Evolutionary conservation across 495 filamentous ascomycete genomes (phyloP).

Genomic region (Parmelia sp.): DNA sequence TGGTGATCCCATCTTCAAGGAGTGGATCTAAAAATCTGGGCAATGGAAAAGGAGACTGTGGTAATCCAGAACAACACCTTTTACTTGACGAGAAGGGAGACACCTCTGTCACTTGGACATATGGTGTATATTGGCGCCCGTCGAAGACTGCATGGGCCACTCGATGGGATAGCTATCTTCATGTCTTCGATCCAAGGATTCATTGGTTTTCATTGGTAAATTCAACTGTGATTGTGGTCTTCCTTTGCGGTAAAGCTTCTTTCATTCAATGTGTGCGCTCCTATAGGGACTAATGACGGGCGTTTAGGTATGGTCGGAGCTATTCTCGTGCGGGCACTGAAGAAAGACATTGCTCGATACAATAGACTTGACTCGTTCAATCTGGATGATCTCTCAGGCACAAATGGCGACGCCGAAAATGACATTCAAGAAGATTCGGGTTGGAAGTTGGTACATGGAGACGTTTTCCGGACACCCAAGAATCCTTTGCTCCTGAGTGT

Average conservation of each 20-base stretch:
- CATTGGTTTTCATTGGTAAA: constrained; percentile 98
- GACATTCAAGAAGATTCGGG: constrained; percentile 96
- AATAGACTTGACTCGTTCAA: constrained; percentile 84
- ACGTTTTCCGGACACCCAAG: constrained; percentile 86
- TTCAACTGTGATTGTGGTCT: constrained; percentile 85
- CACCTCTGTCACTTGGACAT: constrained; percentile 77
- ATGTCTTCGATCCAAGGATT: constrained; percentile 92
- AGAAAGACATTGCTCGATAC: constrained; percentile 92
- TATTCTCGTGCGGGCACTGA: constrained; percentile 76
- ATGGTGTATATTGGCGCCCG: constrained; percentile 77
- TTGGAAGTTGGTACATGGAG: constrained; percentile 97
- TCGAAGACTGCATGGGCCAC: constrained; percentile 87
- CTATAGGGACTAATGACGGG: not conserved
- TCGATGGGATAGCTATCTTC: constrained; percentile 94
- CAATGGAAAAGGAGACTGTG: constrained; percentile 57
- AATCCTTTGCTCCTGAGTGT: constrained; percentile 79
- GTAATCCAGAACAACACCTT: constrained; percentile 43
- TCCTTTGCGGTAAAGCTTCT: constrained; percentile 56
- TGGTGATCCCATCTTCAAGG: constrained; percentile 73
- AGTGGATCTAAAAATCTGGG: constrained; percentile 49
- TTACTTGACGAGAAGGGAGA: constrained; percentile 58
- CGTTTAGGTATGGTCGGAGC: constrained; percentile 66
- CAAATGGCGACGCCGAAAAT: constrained; percentile 69
- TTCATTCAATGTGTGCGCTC: not conserved
- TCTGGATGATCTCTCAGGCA: constrained; percentile 74